Conservation (phyloP, 768 basidiomycete species). For the Albatrellus ellisii region DNA sequence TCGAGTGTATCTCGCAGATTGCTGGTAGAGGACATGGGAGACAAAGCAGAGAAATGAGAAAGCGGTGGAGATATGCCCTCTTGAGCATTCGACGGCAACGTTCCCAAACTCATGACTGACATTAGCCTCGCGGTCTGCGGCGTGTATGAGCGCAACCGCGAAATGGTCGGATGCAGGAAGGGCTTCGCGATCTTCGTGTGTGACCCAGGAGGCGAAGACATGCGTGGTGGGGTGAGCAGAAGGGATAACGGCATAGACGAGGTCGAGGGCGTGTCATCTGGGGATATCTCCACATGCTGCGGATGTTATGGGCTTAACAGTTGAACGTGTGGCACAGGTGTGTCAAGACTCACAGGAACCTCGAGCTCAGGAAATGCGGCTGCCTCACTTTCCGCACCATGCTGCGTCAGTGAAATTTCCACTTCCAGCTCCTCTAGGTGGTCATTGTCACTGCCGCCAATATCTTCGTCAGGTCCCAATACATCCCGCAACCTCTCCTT, state of each 20-base stretch:
- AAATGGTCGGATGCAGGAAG: constrained; percentile 63
- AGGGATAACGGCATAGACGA: constrained; percentile 22
- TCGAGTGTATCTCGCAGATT: constrained; percentile 24
- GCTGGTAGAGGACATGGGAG: constrained; percentile 50
- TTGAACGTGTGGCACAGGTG: constrained; percentile 12
- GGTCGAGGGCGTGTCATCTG: constrained; percentile 18
- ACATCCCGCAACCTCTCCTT: constrained; percentile 58
- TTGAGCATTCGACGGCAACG: constrained; percentile 30
- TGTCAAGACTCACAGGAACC: constrained; percentile 20
- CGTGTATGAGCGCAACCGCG: constrained; percentile 62
- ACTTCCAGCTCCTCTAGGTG: constrained; percentile 32
- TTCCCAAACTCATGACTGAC: constrained; percentile 30
- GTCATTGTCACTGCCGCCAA: too few relatives aligned
- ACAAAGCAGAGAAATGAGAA: constrained; percentile 60
- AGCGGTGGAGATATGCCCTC: constrained; percentile 38
- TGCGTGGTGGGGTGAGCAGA: constrained; percentile 25
- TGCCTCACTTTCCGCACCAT: neutral
- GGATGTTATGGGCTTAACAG: constrained; percentile 16
- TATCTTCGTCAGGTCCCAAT: constrained; percentile 48
- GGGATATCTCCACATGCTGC: constrained; percentile 24
- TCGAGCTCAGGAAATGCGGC: neutral
- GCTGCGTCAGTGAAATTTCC: constrained; percentile 29
- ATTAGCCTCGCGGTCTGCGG: constrained; percentile 31
- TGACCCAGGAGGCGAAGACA: constrained; percentile 24
- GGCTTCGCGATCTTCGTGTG: constrained; percentile 34